phyloP scores from a whole-genome alignment of 2,329 filamentous ascomycete species.

The Metarhizium album region DNA sequence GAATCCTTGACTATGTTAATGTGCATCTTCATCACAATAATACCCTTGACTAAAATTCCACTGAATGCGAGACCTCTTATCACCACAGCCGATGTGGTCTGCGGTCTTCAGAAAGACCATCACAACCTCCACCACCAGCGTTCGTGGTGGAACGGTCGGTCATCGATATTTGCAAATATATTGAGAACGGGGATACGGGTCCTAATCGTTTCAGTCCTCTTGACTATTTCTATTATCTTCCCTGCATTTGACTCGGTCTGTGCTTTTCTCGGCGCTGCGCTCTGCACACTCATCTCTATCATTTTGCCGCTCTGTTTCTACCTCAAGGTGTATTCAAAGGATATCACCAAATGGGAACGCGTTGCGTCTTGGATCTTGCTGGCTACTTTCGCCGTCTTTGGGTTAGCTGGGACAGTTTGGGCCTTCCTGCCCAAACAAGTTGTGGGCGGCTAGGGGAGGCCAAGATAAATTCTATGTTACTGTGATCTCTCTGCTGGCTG shows the following conservation, averaged over 20 bases:
- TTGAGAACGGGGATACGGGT: conserved; percentile 55
- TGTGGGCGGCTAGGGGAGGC: conserved; percentile 39
- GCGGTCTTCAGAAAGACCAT: conserved; percentile 51
- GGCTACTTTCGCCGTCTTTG: conserved; percentile 56
- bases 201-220: conserved; percentile 56
- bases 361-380: conserved; percentile 59
- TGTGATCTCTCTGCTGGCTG: too few relatives aligned
- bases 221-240: conserved; percentile 58
- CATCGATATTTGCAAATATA: conserved; percentile 29
- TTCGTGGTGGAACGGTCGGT: conserved; percentile 27
- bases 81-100: conserved; percentile 70
- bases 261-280: conserved; percentile 77
- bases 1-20: conserved; percentile 63
- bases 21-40: conserved; percentile 79
- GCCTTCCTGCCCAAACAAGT: conserved; percentile 74
- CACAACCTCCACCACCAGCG: conserved; percentile 24
- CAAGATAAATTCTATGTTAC: too few relatives aligned
- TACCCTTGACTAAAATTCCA: conserved; percentile 91
- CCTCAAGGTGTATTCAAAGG: conserved; percentile 72
- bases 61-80: conserved; percentile 82
- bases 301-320: conserved; percentile 84
- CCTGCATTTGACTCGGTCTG: conserved; percentile 85
- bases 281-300: conserved; percentile 91
- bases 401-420: conserved; percentile 71
- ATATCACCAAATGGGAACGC: conserved; percentile 55